Conservation (phyloP, 2,329 filamentous ascomycete species). For the Leptographium lundbergii region DNA sequence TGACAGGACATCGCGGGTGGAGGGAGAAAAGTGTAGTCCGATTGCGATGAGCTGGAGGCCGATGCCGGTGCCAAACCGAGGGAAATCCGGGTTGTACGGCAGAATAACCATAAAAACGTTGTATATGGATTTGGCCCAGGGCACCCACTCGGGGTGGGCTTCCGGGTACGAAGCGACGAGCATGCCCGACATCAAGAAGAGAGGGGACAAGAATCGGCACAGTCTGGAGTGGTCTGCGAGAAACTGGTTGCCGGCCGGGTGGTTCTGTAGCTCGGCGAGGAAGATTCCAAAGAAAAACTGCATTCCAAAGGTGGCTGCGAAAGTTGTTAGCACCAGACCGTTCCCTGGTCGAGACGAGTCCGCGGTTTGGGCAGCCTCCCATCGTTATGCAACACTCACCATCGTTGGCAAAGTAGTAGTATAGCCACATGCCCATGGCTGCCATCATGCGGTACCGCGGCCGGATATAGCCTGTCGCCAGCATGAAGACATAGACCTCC, state of each 20-base stretch:
- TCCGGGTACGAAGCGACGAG: slow-evolving; percentile 49
- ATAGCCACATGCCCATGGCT: slow-evolving; percentile 33
- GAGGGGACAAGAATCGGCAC: slow-evolving; percentile 29
- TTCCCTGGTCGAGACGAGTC: no score
- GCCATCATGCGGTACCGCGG: slow-evolving; percentile 35
- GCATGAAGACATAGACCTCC: slow-evolving; percentile 38
- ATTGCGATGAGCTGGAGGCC: slow-evolving; percentile 30
- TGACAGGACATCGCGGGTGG: slow-evolving; percentile 38
- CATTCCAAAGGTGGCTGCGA: slow-evolving; percentile 34
- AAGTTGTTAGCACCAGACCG: slow-evolving; percentile 5
- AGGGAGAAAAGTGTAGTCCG: slow-evolving; percentile 38
- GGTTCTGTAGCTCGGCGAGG: slow-evolving; percentile 45
- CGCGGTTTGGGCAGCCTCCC: neutral
- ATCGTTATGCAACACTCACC: slow-evolving; percentile 9
- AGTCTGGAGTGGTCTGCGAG: slow-evolving; percentile 30
- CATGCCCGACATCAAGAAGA: slow-evolving; percentile 39
- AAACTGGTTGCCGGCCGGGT: slow-evolving; percentile 33
- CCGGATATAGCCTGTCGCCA: slow-evolving; percentile 36
- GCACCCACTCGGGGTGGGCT: slow-evolving; percentile 35
- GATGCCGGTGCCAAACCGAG: slow-evolving; percentile 26
- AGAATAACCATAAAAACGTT: slow-evolving; percentile 30
- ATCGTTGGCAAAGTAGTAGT: slow-evolving; percentile 30
- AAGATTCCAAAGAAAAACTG: slow-evolving; percentile 52
- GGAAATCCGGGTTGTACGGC: slow-evolving; percentile 31
- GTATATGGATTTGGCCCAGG: slow-evolving; percentile 38